A percentile compares a stretch with the other conserved stretches of the same genome.
Conservation (phyloP, 495 filamentous ascomycete species). For the Aspergillus kassunensis region DNA sequence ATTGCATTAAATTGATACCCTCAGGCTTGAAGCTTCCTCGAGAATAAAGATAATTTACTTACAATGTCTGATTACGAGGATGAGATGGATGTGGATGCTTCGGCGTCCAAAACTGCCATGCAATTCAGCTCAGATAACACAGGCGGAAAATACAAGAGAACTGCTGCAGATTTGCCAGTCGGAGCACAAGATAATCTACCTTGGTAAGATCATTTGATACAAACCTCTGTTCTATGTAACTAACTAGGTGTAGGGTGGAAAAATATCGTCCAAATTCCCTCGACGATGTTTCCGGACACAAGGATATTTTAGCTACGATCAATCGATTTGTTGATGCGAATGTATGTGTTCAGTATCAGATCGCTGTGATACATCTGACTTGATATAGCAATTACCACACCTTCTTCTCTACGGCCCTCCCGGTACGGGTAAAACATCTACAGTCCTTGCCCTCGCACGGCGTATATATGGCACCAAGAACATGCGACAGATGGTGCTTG, state of each 20-base stretch:
- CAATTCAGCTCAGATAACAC: constrained; percentile 53
- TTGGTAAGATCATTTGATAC: constrained; percentile 55
- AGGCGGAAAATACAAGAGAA: constrained; percentile 82
- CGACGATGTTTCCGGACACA: constrained; percentile 92
- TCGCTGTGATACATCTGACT: constrained; percentile 3
- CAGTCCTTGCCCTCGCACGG: constrained; percentile 84
- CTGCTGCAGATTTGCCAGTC: constrained; percentile 86
- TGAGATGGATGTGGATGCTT: constrained; percentile 78
- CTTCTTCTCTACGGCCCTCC: constrained; percentile 97
- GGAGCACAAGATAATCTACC: constrained; percentile 92
- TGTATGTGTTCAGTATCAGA: constrained; percentile 33
- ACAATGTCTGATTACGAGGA: constrained; percentile 90
- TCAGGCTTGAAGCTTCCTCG: background rate
- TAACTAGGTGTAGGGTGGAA: constrained; percentile 69
- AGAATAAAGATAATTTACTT: background rate
- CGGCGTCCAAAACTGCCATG: constrained; percentile 49
- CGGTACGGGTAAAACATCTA: constrained; percentile 95
- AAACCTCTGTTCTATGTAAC: background rate
- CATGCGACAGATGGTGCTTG: constrained; percentile 96
- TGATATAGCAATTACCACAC: constrained; percentile 72
- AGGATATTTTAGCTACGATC: constrained; percentile 95
- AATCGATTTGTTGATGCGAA: constrained; percentile 94
- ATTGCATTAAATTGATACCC: background rate
- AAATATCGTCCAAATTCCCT: constrained; percentile 91
- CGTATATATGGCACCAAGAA: constrained; percentile 90